A percentile compares a stretch with the other conserved stretches of the same genome.
These are phyloP conservation scores for Rickenella mellea DNA, from an alignment of 768 basidiomycete genomes.

Conservation along the genomic window DNA sequence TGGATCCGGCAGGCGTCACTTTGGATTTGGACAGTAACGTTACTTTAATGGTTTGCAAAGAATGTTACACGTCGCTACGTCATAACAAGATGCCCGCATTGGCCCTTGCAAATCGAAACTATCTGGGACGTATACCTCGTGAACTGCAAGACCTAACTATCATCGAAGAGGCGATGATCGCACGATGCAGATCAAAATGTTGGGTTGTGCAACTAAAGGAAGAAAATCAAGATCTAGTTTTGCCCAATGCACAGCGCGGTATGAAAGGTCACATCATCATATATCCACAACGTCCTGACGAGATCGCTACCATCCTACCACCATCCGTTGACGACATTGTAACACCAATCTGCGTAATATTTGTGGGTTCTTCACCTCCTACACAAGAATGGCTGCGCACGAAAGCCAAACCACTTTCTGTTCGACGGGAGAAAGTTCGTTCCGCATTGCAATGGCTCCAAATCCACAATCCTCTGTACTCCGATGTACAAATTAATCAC, in stretches of 20 bases:
- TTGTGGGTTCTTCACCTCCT: conserved; percentile 24
- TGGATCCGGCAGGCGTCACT: background rate
- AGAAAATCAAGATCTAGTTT: background rate
- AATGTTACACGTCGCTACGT: conserved; percentile 12
- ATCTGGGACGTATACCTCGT: conserved; percentile 20
- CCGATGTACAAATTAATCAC: conserved; percentile 18
- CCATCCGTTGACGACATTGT: conserved; percentile 25
- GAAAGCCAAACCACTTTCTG: conserved; percentile 25
- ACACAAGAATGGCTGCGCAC: conserved; percentile 19
- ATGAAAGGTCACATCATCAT: conserved; percentile 31
- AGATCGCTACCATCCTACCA: conserved; percentile 21
- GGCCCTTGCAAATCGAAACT: conserved; percentile 23
- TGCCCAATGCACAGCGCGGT: conserved; percentile 18
- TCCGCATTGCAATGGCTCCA: conserved; percentile 27
- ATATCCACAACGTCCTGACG: conserved; percentile 25
- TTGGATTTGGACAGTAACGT: background rate
- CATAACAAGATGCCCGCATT: conserved; percentile 13
- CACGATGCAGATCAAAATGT: conserved; percentile 24
- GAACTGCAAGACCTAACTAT: conserved; percentile 21
- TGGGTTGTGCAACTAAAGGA: conserved; percentile 27
- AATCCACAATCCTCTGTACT: conserved; percentile 25
- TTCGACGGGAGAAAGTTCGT: conserved; percentile 21
- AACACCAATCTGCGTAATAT: conserved; percentile 29
- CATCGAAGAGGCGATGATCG: conserved; percentile 33
- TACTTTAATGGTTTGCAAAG: conserved; percentile 10